These are phyloP conservation scores for Piloderma croceum DNA, from an alignment of 768 basidiomycete species.

Conservation along the genomic window DNA sequence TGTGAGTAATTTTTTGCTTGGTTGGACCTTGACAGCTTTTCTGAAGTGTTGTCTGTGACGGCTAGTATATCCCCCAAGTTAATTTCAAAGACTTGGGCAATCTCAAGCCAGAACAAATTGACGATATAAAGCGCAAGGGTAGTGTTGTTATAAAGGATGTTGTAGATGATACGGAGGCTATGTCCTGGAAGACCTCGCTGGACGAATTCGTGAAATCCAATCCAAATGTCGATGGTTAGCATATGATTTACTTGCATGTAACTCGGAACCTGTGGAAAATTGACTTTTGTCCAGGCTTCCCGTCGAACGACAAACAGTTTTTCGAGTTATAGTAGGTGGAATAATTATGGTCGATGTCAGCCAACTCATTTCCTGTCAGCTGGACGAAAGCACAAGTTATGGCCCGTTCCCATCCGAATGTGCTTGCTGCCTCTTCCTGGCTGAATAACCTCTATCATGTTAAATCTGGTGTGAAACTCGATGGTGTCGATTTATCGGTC, in stretches of 20 bases:
- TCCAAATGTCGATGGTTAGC: slow-evolving; percentile 47
- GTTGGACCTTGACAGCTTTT: too few species aligned
- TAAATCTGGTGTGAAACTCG: slow-evolving; percentile 30
- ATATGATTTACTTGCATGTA: too few species aligned
- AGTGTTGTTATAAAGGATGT: slow-evolving; percentile 58
- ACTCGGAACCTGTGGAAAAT: too few species aligned
- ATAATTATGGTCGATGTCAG: not conserved
- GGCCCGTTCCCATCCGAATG: slow-evolving; percentile 63
- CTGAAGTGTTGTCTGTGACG: too few species aligned
- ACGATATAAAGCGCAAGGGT: slow-evolving; percentile 48
- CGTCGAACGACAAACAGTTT: slow-evolving; percentile 61
- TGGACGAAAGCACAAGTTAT: slow-evolving; percentile 45
- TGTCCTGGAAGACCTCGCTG: slow-evolving; percentile 52
- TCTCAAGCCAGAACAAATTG: slow-evolving; percentile 40
- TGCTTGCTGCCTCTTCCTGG: slow-evolving; percentile 52
- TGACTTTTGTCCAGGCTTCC: slow-evolving; percentile 36
- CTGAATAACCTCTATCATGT: slow-evolving; percentile 60
- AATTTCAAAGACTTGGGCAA: slow-evolving; percentile 48
- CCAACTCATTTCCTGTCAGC: slow-evolving; percentile 5
- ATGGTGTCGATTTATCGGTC: slow-evolving; percentile 51
- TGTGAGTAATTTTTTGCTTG: too few species aligned
- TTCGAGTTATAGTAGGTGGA: slow-evolving; percentile 65
- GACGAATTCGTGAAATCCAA: slow-evolving; percentile 53
- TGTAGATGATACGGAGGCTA: slow-evolving; percentile 50
- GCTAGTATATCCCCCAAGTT: slow-evolving; percentile 58